These are phyloP conservation scores for Pythium apleroticum DNA, from an alignment of 352 stramenopile species.

Conservation along the genomic window DNA sequence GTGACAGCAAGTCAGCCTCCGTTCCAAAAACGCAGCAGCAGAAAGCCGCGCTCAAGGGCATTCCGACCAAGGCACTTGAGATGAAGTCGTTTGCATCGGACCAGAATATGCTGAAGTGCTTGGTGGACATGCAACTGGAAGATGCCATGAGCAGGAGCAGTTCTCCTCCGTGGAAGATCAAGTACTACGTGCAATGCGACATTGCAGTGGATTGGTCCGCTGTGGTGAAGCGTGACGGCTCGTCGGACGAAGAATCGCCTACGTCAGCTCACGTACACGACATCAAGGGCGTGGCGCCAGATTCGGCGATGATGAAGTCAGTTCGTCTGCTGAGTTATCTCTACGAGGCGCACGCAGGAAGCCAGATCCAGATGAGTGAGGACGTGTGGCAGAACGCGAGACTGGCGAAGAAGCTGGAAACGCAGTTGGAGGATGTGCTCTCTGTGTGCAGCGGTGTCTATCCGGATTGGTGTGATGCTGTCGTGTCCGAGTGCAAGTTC, in stretches of 20 bases:
- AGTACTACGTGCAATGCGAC: conserved; percentile 73
- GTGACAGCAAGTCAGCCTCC: conserved; percentile 6
- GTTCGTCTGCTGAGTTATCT: conserved; percentile 61
- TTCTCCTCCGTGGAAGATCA: conserved; percentile 62
- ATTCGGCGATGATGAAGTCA: conserved; percentile 28
- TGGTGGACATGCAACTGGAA: conserved; percentile 50
- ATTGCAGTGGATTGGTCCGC: conserved; percentile 61
- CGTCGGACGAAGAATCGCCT: not conserved
- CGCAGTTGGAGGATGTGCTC: conserved; percentile 81
- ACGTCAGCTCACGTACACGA: not conserved
- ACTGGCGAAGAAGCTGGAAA: conserved; percentile 79
- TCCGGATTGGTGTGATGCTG: conserved; percentile 68
- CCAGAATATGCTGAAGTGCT: conserved; percentile 77
- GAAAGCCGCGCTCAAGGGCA: not conserved
- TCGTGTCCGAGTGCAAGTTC: conserved; percentile 80
- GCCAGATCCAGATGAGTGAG: conserved; percentile 24
- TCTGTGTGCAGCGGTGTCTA: conserved; percentile 83
- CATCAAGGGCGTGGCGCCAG: conserved; percentile 3
- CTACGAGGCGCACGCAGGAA: conserved; percentile 34
- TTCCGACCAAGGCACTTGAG: not conserved
- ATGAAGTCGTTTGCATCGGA: conserved; percentile 51
- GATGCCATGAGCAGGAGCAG: not conserved
- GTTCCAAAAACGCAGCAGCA: not conserved
- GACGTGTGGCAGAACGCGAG: conserved; percentile 68
- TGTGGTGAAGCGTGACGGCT: conserved; percentile 1